A percentile compares a stretch with the other conserved stretches of the same genome.
Evolutionary conservation across 371 early-diverging fungal species (phyloP).

Genomic region (Phascolomyces articulosus): DNA sequence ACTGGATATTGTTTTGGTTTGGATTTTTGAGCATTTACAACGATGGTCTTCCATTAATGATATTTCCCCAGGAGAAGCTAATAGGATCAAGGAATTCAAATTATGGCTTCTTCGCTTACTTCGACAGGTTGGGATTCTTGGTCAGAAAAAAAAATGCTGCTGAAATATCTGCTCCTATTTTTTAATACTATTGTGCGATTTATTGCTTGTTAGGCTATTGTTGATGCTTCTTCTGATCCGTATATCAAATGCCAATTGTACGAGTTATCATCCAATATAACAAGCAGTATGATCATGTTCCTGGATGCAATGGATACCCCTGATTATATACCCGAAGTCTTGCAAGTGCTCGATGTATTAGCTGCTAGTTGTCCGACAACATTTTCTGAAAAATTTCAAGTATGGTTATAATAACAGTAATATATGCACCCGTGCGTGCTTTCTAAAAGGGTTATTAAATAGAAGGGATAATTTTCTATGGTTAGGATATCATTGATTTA

Average conservation of each 20-base stretch:
- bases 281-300: constrained; percentile 31
- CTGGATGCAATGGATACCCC: constrained; percentile 43
- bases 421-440: no score
- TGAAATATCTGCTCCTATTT: no score
- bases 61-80: neutral
- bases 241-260: constrained; percentile 11
- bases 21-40: constrained; percentile 23
- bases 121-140: no score
- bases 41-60: constrained; percentile 5
- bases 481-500: constrained; percentile 64
- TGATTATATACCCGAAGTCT: constrained; percentile 32
- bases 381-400: constrained; percentile 39
- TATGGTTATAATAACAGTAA: no score
- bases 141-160: no score
- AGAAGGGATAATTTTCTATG: neutral
- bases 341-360: constrained; percentile 28
- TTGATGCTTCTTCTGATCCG: constrained; percentile 8
- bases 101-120: constrained; percentile 18
- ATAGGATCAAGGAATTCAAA: constrained; percentile 14
- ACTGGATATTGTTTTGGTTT: constrained; percentile 29
- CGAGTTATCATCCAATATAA: constrained; percentile 17
- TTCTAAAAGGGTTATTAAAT: neutral
- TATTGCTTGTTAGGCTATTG: constrained; percentile 5
- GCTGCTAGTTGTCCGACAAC: constrained; percentile 27
- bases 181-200: no score